These are phyloP conservation scores for Pestalotiopsis sp. DNA, from an alignment of 2,329 filamentous ascomycete genomes.

Conservation along the genomic window DNA sequence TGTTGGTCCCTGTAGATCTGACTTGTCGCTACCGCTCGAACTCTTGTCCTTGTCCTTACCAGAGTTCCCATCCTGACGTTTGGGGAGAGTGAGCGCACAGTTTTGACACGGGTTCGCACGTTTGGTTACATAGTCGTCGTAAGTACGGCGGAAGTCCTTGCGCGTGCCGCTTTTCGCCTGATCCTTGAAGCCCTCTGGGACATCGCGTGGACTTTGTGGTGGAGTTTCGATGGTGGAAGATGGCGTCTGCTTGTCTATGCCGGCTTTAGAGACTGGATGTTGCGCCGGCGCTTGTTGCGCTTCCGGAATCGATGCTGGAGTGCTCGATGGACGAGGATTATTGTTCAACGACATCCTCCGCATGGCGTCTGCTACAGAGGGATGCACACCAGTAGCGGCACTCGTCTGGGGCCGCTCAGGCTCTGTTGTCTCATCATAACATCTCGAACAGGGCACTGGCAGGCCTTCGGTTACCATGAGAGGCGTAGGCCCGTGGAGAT, in stretches of 20 bases:
- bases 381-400: conserved; percentile 34
- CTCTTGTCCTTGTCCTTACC: conserved; percentile 18
- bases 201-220: conserved; percentile 53
- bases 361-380: conserved; percentile 46
- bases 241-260: conserved; percentile 21
- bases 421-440: conserved; percentile 48
- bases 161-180: conserved; percentile 33
- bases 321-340: conserved; percentile 41
- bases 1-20: conserved; percentile 51
- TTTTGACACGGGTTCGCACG: conserved; percentile 67
- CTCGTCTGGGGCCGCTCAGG: conserved; percentile 41
- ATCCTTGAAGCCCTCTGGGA: conserved; percentile 29
- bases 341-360: conserved; percentile 45
- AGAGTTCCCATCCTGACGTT: conserved; percentile 36
- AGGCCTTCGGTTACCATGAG: conserved; percentile 70
- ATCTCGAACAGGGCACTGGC: conserved; percentile 59
- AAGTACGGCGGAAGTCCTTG: conserved; percentile 63
- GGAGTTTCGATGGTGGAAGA: conserved; percentile 55
- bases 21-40: conserved; percentile 25
- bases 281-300: conserved; percentile 42
- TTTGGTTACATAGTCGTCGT: conserved; percentile 65
- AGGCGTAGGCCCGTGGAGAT: conserved; percentile 68
- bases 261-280: conserved; percentile 35
- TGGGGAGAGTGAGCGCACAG: conserved; percentile 66
- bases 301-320: conserved; percentile 45